Base-by-base conservation (phyloP, 176 grass and related monocot genomes). In the Ananas comosus region DNA sequence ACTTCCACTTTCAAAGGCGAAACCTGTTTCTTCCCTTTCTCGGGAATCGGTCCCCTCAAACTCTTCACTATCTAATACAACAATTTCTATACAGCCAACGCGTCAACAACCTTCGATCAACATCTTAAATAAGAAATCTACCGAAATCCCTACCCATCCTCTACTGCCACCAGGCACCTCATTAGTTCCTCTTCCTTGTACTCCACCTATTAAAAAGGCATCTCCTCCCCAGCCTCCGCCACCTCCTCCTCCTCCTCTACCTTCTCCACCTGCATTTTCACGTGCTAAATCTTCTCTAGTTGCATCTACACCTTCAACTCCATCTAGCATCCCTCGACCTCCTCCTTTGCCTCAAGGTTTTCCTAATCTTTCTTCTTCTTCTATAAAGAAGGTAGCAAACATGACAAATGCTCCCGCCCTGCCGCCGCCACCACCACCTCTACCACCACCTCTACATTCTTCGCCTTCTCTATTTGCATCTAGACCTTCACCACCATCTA, bases 111-210 rank as follows among this genome's bases (percentile, higher is more conserved):
- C 53, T 53, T 70, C 66, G 27, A 63, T 74, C 53, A 47, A 12
- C 50, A 68, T 58, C 29, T 66, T 50, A 66, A 74, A 80, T 65
- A 84, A 74, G 14, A 51, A 74, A 74, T 74, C 65, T 50, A 66
- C 63, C 16, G 57, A 72, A 49, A 63, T 68, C 28, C 85, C 85
- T 64, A 70, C 75, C 5, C 79, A 71, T 74, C 84, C 74, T 86
- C 84, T 79, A 74, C 79, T 66, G 12, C 79, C 85, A 64, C 63
- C 80, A 49, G 71, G 25, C 16, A 64, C 74, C 23, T 69, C 76
- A 12, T 72, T 87, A 69, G 63, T 69, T 51, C 80, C 76, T 63
- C 17, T 75, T 72, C 16, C 85, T n/a, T 29, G 63, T 67, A 50
- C 24, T 53, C 27, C 51, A 57, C 66, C 80, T 69, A 48, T 50